These are phyloP conservation scores for Sugiyamaella paludigena DNA, from an alignment of 1,139 yeast genomes.

Conservation along the genomic window DNA sequence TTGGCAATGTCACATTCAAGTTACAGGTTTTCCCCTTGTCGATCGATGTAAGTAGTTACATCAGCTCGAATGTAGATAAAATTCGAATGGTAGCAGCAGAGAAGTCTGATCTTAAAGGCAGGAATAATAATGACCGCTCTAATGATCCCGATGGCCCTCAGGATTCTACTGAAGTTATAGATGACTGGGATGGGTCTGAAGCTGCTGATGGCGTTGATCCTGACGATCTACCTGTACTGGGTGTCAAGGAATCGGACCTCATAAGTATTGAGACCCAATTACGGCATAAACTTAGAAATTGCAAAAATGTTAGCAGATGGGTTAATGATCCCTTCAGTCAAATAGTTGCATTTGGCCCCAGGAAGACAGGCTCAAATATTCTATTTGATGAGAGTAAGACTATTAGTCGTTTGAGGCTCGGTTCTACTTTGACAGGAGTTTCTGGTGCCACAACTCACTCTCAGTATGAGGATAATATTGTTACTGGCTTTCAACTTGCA, in stretches of 20 bases:
- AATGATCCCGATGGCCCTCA: no score
- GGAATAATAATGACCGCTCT: no score
- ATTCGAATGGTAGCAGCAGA: background rate
- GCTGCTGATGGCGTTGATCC: background rate
- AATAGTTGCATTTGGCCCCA: slow-evolving; percentile 75
- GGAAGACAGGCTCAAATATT: slow-evolving; percentile 71
- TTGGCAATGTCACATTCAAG: slow-evolving; percentile 48
- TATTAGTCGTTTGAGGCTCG: slow-evolving; percentile 22
- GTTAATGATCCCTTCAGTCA: slow-evolving; percentile 41
- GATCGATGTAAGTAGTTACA: slow-evolving; percentile 35
- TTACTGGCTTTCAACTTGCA: slow-evolving; percentile 85
- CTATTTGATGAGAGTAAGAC: slow-evolving; percentile 53
- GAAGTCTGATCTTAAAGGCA: background rate
- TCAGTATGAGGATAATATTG: slow-evolving; percentile 63
- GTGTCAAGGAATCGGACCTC: slow-evolving; percentile 25
- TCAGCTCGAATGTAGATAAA: background rate
- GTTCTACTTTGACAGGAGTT: no score
- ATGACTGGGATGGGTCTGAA: background rate
- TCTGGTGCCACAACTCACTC: slow-evolving; percentile 28
- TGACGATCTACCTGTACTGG: slow-evolving; percentile 21
- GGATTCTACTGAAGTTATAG: background rate
- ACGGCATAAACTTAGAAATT: slow-evolving; percentile 22
- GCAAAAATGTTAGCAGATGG: slow-evolving; percentile 29
- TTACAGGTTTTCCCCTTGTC: slow-evolving; percentile 61
- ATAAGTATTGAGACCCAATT: slow-evolving; percentile 13